phyloP scores from a whole-genome alignment of 2,329 filamentous ascomycete species.

The Pleoardoris graminearum region DNA sequence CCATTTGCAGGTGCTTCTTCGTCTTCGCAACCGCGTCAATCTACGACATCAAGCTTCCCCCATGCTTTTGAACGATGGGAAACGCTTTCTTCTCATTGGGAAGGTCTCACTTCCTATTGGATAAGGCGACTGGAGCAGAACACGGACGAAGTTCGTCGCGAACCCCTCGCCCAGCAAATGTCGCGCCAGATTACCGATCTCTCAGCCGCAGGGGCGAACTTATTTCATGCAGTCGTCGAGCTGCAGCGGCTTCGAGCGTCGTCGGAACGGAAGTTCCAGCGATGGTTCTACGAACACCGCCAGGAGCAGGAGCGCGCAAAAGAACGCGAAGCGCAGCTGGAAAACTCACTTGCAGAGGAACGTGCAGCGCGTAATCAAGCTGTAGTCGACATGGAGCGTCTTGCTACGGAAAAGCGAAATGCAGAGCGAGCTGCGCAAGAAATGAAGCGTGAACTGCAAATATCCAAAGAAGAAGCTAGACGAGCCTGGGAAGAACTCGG shows the following conservation, averaged over 20 bases:
- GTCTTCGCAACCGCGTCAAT: constrained; percentile 38
- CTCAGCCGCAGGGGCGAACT: constrained; percentile 93
- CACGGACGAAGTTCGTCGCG: constrained; percentile 77
- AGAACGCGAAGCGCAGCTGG: constrained; percentile 80
- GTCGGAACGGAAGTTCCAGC: constrained; percentile 95
- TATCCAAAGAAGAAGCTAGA: constrained; percentile 93
- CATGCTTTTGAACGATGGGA: constrained; percentile 99
- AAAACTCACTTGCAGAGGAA: constrained; percentile 74
- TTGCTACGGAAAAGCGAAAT: constrained; percentile 69
- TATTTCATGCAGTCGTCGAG: constrained; percentile 97
- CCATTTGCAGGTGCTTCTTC: constrained; percentile 31
- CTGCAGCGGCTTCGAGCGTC: constrained; percentile 90
- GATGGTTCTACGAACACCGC: constrained; percentile 97
- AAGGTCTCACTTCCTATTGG: constrained; percentile 96
- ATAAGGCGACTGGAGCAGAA: constrained; percentile 91
- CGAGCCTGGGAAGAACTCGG: constrained; percentile 97
- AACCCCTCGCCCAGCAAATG: constrained; percentile 84
- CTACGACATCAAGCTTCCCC: constrained; percentile 71
- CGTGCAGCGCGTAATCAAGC: constrained; percentile 70
- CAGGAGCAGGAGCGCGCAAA: constrained; percentile 82
- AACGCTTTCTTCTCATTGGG: constrained; percentile 95
- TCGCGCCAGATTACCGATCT: constrained; percentile 94
- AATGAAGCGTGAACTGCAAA: constrained; percentile 89
- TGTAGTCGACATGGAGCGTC: constrained; percentile 65
- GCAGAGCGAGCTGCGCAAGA: constrained; percentile 80